Evolutionary conservation across 2,329 filamentous ascomycete genomes (phyloP), one percentile per base, ranked within the genome.

Genomic region (Trichophyton benhamiae): DNA sequence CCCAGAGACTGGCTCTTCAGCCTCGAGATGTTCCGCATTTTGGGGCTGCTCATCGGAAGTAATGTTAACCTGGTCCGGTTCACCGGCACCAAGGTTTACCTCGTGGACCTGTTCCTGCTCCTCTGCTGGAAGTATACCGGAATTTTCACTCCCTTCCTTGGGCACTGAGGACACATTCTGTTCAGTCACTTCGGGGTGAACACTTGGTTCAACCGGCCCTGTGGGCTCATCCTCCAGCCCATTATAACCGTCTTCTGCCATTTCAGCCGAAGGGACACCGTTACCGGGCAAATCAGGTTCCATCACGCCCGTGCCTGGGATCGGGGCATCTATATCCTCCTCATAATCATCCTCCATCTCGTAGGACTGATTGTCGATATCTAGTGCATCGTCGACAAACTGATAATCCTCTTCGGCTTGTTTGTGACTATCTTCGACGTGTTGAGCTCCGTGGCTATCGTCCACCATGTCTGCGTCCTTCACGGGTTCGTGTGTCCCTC

Each of bases 401-500:
- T 49, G 58, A 30, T 70, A 66, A 22, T 69, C 64, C n/a, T 44
- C 67, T 55, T 72, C 70, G 13, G 68, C 66, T 60, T 22, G 27
- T 55, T 52, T 42, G 33, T 38, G 42, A 33, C 15, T 22, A 17
- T 27, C 52, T 30, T 60, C 52, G 1, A 36, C 55, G 57, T 71
- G 68, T 33, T 65, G 66, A 63, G 71, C 70, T 52, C 70, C 68
- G 65, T 38, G 33, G 7, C 9, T 13, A 38, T 77, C 78, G 61
- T 79, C 73, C 65, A 75, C 73, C 72, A 79, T 75, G 67, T 80
- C 77, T 57, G 79, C 78, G 68, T 79, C 74, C 48, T 72, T 70
- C 7, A 66, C 65, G 11, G 57, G 66, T 36, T 72, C 69, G 22
- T 69, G 66, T 13, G 69, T 68, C 33, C 70, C 69, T 38, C 72